phyloP scores from a whole-genome alignment of 108 stramenopile species.

The Craspedostauros australis region DNA sequence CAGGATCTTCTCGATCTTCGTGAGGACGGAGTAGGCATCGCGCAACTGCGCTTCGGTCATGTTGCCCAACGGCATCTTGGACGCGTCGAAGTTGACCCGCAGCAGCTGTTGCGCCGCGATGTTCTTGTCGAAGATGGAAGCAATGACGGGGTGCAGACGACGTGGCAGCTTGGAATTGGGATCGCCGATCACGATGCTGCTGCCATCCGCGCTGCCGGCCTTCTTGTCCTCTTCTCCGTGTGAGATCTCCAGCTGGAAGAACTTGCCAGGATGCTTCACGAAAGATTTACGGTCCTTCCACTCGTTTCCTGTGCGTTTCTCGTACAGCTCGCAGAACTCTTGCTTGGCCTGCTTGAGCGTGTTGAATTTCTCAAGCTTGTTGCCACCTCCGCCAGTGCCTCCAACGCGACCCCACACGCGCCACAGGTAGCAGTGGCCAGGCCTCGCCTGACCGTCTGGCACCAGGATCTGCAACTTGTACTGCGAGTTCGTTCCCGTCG shows the following conservation, averaged over 20 bases:
- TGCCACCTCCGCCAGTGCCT: slow-evolving; percentile 1
- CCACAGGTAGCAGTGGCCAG: slow-evolving; percentile 1
- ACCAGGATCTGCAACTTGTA: slow-evolving; percentile 9
- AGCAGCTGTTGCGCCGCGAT: background rate
- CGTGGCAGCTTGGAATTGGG: background rate
- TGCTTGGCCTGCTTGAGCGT: background rate
- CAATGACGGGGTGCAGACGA: background rate
- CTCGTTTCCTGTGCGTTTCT: background rate
- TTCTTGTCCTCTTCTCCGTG: background rate
- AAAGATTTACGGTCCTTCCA: background rate
- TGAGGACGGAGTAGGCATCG: slow-evolving; percentile 4
- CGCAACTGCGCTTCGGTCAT: background rate
- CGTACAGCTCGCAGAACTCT: background rate
- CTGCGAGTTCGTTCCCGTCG: slow-evolving; percentile 3
- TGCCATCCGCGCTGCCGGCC: background rate
- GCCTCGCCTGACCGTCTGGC: background rate
- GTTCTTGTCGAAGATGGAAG: background rate
- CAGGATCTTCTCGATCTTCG: background rate
- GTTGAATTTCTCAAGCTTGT: slow-evolving; percentile 1
- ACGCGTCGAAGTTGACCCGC: background rate
- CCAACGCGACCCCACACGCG: slow-evolving; percentile 5
- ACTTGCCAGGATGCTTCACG: slow-evolving; percentile 5
- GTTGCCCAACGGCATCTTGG: slow-evolving; percentile 7
- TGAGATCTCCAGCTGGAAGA: slow-evolving; percentile 4
- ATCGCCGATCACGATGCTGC: background rate